Conservation (phyloP, 306 rosid species). For the Mimosa pudica region DNA sequence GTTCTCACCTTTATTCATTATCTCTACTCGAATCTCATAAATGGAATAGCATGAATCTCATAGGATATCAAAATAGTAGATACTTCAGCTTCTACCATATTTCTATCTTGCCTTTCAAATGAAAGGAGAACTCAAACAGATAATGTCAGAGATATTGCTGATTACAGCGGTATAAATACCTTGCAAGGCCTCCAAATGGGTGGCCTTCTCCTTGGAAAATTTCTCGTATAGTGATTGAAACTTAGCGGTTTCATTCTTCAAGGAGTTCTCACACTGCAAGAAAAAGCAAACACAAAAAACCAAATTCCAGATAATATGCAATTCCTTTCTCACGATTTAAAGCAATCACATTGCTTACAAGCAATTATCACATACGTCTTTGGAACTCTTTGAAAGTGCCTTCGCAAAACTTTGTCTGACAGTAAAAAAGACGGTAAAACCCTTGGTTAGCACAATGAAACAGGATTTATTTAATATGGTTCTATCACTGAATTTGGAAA, state of each 20-base stretch:
- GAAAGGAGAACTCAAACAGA: constrained; percentile 13
- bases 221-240: constrained; percentile 81
- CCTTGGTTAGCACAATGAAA: constrained; percentile 25
- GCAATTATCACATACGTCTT: constrained; percentile 63
- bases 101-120: neutral
- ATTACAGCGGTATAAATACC: constrained; percentile 46
- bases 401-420: constrained; percentile 83
- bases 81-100: too few species aligned
- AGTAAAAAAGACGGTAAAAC: neutral
- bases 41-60: neutral
- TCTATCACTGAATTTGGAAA: constrained; percentile 2
- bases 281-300: constrained; percentile 27
- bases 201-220: constrained; percentile 72
- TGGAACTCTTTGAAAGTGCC: constrained; percentile 91
- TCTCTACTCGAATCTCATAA: neutral
- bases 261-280: constrained; percentile 76
- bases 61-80: neutral
- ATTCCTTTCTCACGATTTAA: constrained; percentile 6
- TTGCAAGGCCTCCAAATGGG: constrained; percentile 75
- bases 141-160: neutral
- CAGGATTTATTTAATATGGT: neutral
- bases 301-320: constrained; percentile 27
- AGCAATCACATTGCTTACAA: neutral
- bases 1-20: neutral
- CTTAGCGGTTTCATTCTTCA: constrained; percentile 72